phyloP scores from a whole-genome alignment of 2,329 filamentous ascomycete genomes.

The Parastagonospora avenae region DNA sequence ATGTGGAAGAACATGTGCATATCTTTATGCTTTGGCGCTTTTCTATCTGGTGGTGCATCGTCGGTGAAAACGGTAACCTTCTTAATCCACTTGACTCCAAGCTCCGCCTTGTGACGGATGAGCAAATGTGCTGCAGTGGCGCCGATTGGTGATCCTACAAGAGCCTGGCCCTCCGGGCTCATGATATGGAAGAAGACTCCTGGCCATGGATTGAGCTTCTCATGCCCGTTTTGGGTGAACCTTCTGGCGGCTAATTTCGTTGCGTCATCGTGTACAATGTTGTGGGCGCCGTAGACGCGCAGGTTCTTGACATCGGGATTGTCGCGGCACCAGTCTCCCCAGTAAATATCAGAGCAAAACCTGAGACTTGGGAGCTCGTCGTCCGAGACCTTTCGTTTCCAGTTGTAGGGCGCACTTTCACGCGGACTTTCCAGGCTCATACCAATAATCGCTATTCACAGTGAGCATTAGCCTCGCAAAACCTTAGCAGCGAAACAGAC shows the following conservation, averaged over 20 bases:
- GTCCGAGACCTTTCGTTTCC: background rate
- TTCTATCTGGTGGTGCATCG: background rate
- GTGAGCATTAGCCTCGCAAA: background rate
- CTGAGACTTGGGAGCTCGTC: slow-evolving; percentile 20
- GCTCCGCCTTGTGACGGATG: background rate
- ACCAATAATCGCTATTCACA: too few relatives aligned
- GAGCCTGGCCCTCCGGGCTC: background rate
- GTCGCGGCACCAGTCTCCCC: slow-evolving; percentile 21
- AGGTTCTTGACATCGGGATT: slow-evolving; percentile 19
- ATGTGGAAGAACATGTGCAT: slow-evolving; percentile 1
- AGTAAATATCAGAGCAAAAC: slow-evolving; percentile 23
- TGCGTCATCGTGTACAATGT: background rate
- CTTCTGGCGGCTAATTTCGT: background rate
- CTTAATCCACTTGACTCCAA: background rate
- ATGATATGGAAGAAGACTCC: background rate
- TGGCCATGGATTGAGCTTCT: background rate
- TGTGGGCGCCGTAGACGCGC: slow-evolving; percentile 6
- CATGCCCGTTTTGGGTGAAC: background rate
- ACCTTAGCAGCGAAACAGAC: background rate
- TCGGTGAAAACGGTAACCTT: background rate
- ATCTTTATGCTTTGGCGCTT: background rate
- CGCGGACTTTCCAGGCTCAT: too few relatives aligned
- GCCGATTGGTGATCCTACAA: background rate
- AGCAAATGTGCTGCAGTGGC: background rate
- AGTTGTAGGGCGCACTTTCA: too few relatives aligned